These are phyloP conservation scores for Angophora floribunda DNA, from an alignment of 345 rosid genomes.

Conservation along the genomic window DNA sequence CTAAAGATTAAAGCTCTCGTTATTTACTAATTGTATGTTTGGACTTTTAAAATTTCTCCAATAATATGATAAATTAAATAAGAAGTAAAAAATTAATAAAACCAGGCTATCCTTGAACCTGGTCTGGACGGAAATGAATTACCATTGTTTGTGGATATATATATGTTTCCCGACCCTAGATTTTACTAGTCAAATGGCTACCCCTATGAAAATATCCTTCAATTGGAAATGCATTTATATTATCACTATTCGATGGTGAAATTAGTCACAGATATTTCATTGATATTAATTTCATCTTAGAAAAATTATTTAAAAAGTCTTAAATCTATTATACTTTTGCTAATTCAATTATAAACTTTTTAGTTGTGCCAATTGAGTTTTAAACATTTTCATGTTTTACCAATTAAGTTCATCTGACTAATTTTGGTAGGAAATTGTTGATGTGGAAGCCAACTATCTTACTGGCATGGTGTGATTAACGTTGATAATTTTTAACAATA, in stretches of 20 bases:
- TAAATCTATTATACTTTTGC: accelerated
- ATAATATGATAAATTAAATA: not conserved
- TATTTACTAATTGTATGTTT: not conserved
- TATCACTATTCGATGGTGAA: not conserved
- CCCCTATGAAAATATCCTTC: not conserved
- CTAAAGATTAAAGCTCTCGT: not conserved
- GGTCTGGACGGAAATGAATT: not conserved
- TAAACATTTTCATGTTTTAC: accelerated
- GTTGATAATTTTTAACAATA: too few species aligned
- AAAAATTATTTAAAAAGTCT: not conserved
- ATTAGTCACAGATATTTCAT: not conserved
- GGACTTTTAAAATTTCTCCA: not conserved
- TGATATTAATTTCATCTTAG: not conserved
- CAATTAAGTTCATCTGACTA: accelerated
- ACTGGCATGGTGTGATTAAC: too few species aligned
- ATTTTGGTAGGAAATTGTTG: not conserved
- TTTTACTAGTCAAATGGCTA: not conserved
- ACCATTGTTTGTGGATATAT: not conserved
- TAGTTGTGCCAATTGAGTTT: too few species aligned
- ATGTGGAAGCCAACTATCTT: not conserved
- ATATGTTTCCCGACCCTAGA: not conserved
- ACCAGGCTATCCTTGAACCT: not conserved
- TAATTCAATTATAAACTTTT: too few species aligned
- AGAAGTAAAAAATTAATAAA: not conserved
- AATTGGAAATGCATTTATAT: not conserved